phyloP scores from a whole-genome alignment of 305 asterid genomes.

The Plantago coronopus region DNA sequence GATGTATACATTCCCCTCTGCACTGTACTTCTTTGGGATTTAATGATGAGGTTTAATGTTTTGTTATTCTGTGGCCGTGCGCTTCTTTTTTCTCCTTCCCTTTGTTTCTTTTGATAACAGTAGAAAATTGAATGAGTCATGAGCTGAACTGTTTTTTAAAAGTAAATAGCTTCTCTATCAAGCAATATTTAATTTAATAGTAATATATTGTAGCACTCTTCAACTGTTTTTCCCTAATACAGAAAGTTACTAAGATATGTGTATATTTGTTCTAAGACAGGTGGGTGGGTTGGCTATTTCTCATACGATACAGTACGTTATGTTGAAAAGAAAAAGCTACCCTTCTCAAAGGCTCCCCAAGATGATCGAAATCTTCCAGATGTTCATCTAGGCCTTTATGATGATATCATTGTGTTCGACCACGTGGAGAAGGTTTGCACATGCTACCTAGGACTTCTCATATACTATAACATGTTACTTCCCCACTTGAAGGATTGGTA shows the following conservation, averaged over 20 bases:
- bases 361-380: constrained; percentile 94
- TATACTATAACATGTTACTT: not conserved
- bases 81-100: not conserved
- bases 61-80: not conserved
- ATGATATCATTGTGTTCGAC: constrained; percentile 86
- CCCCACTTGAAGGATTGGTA: too few species aligned
- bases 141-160: constrained; percentile 16
- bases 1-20: too few species aligned
- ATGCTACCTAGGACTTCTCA: constrained; percentile 16
- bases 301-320: constrained; percentile 94
- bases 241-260: constrained; percentile 8
- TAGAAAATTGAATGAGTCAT: not conserved
- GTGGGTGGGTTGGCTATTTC: constrained; percentile 99
- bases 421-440: constrained; percentile 84
- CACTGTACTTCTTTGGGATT: too few species aligned
- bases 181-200: constrained; percentile 8
- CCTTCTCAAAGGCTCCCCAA: constrained; percentile 69
- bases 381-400: constrained; percentile 92
- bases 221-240: not conserved
- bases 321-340: constrained; percentile 85
- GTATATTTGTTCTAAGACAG: constrained; percentile 40
- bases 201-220: constrained; percentile 1
- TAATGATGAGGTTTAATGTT: too few species aligned
- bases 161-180: not conserved
- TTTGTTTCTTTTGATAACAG: too few species aligned